phyloP scores from a whole-genome alignment of 495 filamentous ascomycete species.

The Trichoderma reesei region DNA sequence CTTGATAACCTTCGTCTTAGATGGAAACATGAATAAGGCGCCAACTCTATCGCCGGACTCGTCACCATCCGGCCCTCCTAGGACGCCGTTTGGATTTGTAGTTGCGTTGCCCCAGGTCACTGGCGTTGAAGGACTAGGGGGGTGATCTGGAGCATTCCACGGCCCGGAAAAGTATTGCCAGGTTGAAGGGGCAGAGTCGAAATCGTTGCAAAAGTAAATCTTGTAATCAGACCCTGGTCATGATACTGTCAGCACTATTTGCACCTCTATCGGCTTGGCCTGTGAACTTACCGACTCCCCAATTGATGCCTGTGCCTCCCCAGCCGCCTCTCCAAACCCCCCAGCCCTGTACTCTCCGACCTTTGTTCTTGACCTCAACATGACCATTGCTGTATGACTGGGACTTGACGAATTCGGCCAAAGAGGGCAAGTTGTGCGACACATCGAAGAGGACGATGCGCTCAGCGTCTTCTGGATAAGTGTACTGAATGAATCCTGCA shows the following conservation, averaged over 20 bases:
- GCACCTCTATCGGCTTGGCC: slow-evolving; percentile 27
- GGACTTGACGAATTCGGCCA: slow-evolving; percentile 44
- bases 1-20: slow-evolving; percentile 29
- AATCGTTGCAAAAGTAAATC: slow-evolving; percentile 63
- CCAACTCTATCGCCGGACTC: slow-evolving; percentile 23
- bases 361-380: slow-evolving; percentile 34
- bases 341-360: background rate
- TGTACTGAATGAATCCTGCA: slow-evolving; percentile 54
- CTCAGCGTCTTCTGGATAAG: slow-evolving; percentile 38
- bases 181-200: slow-evolving; percentile 34
- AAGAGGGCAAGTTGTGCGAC: slow-evolving; percentile 58
- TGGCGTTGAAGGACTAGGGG: slow-evolving; percentile 14
- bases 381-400: slow-evolving; percentile 58
- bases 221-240: slow-evolving; percentile 49
- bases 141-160: slow-evolving; percentile 20
- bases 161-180: slow-evolving; percentile 38
- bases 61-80: background rate
- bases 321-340: slow-evolving; percentile 2
- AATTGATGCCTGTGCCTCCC: slow-evolving; percentile 2
- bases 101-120: slow-evolving; percentile 17
- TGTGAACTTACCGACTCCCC: background rate
- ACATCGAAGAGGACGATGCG: slow-evolving; percentile 59
- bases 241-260: slow-evolving; percentile 39
- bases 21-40: slow-evolving; percentile 33
- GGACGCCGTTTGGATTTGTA: background rate